Base-by-base conservation (phyloP, 2,329 filamentous ascomycete species). In the Emergomyces orientalis region DNA sequence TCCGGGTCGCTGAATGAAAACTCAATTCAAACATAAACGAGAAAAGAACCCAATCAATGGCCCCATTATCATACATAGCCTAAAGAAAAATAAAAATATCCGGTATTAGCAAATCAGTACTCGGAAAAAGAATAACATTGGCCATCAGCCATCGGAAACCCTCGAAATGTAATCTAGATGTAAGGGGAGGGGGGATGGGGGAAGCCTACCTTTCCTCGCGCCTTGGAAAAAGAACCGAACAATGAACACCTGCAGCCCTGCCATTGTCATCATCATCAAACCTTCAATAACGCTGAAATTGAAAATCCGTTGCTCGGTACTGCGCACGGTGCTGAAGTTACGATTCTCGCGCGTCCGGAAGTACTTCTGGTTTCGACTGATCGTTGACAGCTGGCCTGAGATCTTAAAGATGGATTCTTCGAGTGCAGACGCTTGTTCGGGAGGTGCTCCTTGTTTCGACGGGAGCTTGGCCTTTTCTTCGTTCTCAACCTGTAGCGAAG, bases 191-290 rank as follows among this genome's bases (percentile, higher is more conserved):
- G 49, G 25, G 4, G 11, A 27, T 32, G n/a, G n/a, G n/a, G n/a
- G n/a, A 8, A 65, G 74, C 76, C 68, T 73, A 80, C 85, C 85
- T 80, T 88, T 88, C 72, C 85, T 76, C n/a, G 85, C 85, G 45
- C 85, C 91, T 82, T 97, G 93, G 85, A 99, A 99, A 81, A 99
- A 99, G 87, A 97, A 97, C 68, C 91, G 82, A 70, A 99, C 94
- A 70, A 99, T 87, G 76, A 97, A 97, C 59, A 99, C 94, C 80
- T 99, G 95, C 74, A 99, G 78, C 56, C 86, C 92, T 54, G 93
- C 94, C 95, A 99, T 99, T 64, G 87, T 89, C 67, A 97, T 81
- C 80, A 99, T 95, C 80, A 99, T 86, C 66, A 85, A 83, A 68
- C 90, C 89, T 81, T 99, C 94, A 70, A 97, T 88, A 73, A 99